phyloP scores from a whole-genome alignment of 352 stramenopile genomes.

The Globisporangium cystogenes region DNA sequence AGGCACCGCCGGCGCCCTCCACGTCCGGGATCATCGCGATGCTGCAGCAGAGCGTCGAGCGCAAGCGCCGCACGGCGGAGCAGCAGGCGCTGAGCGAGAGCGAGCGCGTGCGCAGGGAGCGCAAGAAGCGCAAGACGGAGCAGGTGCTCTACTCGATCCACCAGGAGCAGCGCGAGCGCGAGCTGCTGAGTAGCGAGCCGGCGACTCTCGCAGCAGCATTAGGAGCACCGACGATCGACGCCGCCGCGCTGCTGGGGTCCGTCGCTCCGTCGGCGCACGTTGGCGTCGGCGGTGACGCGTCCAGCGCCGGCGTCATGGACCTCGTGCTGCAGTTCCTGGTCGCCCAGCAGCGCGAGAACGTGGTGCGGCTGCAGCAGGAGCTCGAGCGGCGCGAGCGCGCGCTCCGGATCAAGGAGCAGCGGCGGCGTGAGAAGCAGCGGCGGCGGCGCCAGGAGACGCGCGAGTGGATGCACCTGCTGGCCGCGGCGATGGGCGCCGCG shows the following conservation, averaged over 20 bases:
- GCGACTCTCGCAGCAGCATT: not conserved
- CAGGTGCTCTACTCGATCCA: conserved; percentile 44
- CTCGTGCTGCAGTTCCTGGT: conserved; percentile 48
- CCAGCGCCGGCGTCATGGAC: conserved; percentile 36
- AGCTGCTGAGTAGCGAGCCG: conserved; percentile 6
- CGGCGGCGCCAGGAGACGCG: conserved; percentile 30
- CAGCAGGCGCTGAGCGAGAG: conserved; percentile 48
- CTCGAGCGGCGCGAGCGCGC: conserved; percentile 25
- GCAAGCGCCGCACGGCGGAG: conserved; percentile 38
- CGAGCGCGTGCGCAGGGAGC: conserved; percentile 44
- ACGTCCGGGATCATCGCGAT: conserved; percentile 41
- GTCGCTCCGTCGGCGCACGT: not conserved
- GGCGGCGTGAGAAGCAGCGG: conserved; percentile 26
- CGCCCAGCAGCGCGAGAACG: conserved; percentile 38
- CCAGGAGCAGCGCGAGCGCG: conserved; percentile 36
- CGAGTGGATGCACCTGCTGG: conserved; percentile 55
- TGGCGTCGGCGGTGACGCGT: not conserved
- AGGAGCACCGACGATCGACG: not conserved
- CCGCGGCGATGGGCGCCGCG: conserved; percentile 30
- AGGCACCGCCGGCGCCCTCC: conserved; percentile 5
- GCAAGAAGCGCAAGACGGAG: conserved; percentile 62
- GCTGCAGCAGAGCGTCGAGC: conserved; percentile 48
- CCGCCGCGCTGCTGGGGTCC: not conserved
- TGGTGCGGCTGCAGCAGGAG: conserved; percentile 25
- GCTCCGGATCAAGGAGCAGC: conserved; percentile 18